phyloP scores from a whole-genome alignment of 2,329 filamentous ascomycete genomes.

The Sarocladium strictum region DNA sequence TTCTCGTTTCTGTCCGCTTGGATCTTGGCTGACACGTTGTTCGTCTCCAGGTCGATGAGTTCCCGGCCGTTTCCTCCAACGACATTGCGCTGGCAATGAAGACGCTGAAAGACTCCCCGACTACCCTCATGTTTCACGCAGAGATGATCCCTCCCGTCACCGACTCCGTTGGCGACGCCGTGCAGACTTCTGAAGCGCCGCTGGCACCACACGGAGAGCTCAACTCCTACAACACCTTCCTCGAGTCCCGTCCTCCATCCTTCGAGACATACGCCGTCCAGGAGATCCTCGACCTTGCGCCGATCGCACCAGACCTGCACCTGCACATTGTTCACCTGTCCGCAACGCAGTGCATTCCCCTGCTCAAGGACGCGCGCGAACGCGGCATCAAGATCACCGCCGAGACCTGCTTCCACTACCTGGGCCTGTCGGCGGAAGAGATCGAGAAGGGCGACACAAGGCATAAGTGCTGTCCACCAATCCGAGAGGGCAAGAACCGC shows the following conservation, averaged over 20 bases:
- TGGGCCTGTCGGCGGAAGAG: conserved; percentile 75
- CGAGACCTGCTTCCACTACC: conserved; percentile 94
- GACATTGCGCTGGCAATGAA: conserved; percentile 79
- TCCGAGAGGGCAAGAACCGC: conserved; percentile 74
- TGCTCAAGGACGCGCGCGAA: conserved; percentile 67
- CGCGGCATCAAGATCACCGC: conserved; percentile 81
- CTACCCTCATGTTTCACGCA: conserved; percentile 97
- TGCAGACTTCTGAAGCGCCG: conserved; percentile 64
- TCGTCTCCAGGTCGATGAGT: conserved; percentile 74
- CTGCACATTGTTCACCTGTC: conserved; percentile 93
- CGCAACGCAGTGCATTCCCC: conserved; percentile 79
- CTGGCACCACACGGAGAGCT: conserved; percentile 65
- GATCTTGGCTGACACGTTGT: conserved; percentile 12
- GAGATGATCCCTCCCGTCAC: conserved; percentile 93
- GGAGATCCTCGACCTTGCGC: conserved; percentile 76
- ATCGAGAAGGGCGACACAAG: conserved; percentile 81
- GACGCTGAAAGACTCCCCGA: conserved; percentile 72
- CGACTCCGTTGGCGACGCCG: conserved; percentile 71
- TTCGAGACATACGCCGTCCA: conserved; percentile 91
- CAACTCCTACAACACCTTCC: conserved; percentile 80
- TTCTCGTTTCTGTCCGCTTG: neutral
- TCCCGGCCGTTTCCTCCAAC: conserved; percentile 76
- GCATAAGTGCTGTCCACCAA: conserved; percentile 94
- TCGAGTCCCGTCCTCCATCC: conserved; percentile 79
- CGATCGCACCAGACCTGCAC: conserved; percentile 72